Evolutionary conservation across 495 filamentous ascomycete species (phyloP).

Genomic region (Apodospora peruviana): DNA sequence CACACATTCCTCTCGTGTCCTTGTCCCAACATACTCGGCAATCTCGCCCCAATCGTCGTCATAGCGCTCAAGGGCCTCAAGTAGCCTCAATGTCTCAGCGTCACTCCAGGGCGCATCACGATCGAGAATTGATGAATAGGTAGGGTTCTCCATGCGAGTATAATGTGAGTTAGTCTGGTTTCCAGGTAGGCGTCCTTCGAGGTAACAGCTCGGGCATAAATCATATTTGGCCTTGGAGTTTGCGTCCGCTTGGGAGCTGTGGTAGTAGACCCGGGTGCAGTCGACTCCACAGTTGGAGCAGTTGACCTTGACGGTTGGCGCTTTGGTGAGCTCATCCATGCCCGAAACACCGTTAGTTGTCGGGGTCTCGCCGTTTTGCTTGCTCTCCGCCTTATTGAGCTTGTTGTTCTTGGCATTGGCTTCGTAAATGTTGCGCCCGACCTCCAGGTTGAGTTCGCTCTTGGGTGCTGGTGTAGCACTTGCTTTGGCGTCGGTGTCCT

Average conservation of each 20-base stretch:
- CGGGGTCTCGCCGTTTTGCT: conserved; percentile 67
- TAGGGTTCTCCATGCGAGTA: conserved; percentile 80
- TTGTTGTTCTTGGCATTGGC: conserved; percentile 81
- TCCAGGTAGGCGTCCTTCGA: conserved; percentile 71
- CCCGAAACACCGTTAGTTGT: conserved; percentile 52
- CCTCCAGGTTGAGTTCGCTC: conserved; percentile 77
- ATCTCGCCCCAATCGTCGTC: conserved; percentile 95
- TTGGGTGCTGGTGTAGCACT: conserved; percentile 61
- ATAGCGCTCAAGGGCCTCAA: conserved; percentile 85
- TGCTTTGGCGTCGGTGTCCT: conserved; percentile 68
- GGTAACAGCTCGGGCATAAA: conserved; percentile 82
- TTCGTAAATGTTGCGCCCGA: conserved; percentile 94
- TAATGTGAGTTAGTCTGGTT: conserved; percentile 70
- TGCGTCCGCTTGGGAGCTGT: conserved; percentile 60
- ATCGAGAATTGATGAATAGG: conserved; percentile 66
- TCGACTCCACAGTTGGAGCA: conserved; percentile 91
- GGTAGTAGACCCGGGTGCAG: conserved; percentile 87
- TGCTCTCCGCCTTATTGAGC: conserved; percentile 45
- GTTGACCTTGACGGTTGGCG: conserved; percentile 51
- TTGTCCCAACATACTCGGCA: conserved; percentile 80
- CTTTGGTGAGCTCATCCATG: conserved; percentile 53
- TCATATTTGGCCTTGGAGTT: conserved; percentile 67
- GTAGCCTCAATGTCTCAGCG: conserved; percentile 72
- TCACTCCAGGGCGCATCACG: conserved; percentile 86
- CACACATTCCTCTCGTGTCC: conserved; percentile 94